Evolutionary conservation across 441 rosid genomes (phyloP), one percentile per base, ranked within the genome.

Genomic region (Arabidopsis lyrata): DNA sequence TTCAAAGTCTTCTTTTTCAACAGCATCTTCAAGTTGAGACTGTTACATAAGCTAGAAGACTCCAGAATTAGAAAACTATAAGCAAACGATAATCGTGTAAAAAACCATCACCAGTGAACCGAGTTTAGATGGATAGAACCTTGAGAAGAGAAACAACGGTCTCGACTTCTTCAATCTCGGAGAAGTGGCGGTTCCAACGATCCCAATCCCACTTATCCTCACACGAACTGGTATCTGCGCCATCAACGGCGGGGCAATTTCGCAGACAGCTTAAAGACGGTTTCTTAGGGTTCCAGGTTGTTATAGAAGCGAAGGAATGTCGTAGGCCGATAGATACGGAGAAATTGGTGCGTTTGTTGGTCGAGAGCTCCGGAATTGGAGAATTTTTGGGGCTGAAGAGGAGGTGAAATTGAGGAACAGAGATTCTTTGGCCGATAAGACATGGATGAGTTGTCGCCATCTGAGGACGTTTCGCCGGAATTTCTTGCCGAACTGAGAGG

Each of bases 21-120:
- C 82, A 22, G 97, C 97, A 49, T 95, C 96, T 75, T 89, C 92
- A 68, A 95, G 97, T 87, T 95, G 97, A 78, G 84, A 81, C 97
- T 79, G 73, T 90, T 79, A 74, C 63, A 74, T 12, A 61, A 41
- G 32, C 72, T 59, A 70, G 58, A 70, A 58, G 50, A 35, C 14
- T 72, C 24, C 54, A 54, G 39, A 29, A 52, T 61, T 70, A 58
- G 58, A 55, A 56, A 75, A 31, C 7, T 7, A 8, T 12, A 45
- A 49, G 6, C 38, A 31, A 14, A 5, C 49, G 0, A 75, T 11
- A 22, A 74, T n/a, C n/a, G n/a, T n/a, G 8, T 22, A 6, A 36
- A 20, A 36, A 13, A n/a, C 1, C 9, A 34, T 36, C 65, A 60
- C 2, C 7, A 6, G 8, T n/a, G 35, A 11, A 68, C 4, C 1